A percentile compares a stretch with the other conserved stretches of the same genome.
phyloP scores from a whole-genome alignment of 257 asterid genomes.

The Solanum habrochaites region DNA sequence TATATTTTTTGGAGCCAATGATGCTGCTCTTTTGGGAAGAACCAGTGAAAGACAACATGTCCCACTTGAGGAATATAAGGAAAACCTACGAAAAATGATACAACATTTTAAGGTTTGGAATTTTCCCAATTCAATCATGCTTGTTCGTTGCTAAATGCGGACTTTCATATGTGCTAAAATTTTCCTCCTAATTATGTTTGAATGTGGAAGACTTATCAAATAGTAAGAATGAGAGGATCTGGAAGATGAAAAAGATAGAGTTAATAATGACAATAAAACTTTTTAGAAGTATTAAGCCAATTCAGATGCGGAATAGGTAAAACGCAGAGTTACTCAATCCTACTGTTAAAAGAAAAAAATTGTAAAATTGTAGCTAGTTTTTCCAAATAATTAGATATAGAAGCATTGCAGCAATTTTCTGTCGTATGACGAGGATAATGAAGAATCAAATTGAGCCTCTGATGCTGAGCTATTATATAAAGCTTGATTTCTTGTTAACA shows the following conservation, averaged over 20 bases:
- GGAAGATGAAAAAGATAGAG: not conserved
- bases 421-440: not conserved
- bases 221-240: not conserved
- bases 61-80: conserved; percentile 77
- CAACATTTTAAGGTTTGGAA: conserved; percentile 59
- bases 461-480: not conserved
- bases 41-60: conserved; percentile 79
- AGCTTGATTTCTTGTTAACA: not conserved
- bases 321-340: not conserved
- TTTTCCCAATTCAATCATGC: not conserved
- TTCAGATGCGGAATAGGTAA: not conserved
- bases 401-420: not conserved
- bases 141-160: not conserved
- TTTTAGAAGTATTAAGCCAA: not conserved
- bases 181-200: not conserved
- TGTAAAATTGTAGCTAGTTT: not conserved
- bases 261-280: not conserved
- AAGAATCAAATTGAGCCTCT: not conserved
- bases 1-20: conserved; percentile 88
- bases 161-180: not conserved
- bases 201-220: not conserved
- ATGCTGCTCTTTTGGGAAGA: conserved; percentile 68
- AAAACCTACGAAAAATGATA: conserved; percentile 52
- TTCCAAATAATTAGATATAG: not conserved
- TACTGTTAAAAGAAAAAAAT: not conserved